Evolutionary conservation across 768 basidiomycete genomes (phyloP).

Genomic region (Vishniacozyma victoriae): DNA sequence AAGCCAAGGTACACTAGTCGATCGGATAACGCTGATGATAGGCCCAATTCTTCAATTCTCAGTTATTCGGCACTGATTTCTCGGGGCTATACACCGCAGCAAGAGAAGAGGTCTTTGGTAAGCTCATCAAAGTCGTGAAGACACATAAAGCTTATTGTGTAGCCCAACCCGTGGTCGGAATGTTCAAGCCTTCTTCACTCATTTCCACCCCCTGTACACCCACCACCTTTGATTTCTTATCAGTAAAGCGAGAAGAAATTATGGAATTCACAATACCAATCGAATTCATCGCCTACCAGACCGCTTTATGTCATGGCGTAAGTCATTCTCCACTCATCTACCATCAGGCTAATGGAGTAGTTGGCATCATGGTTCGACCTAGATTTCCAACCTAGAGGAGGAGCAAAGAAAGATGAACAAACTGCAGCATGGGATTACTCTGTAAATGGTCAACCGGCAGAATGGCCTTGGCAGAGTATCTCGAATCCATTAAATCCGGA

Average conservation of each 20-base stretch:
- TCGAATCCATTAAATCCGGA: conserved; percentile 33
- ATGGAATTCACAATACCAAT: conserved; percentile 38
- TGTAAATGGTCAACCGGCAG: conserved; percentile 11
- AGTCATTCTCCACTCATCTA: conserved; percentile 6
- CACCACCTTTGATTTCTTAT: conserved; percentile 43
- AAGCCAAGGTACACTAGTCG: conserved; percentile 40
- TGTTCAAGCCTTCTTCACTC: conserved; percentile 40
- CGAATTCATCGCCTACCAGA: conserved; percentile 35
- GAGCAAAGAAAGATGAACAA: conserved; percentile 7
- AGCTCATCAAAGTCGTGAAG: neutral
- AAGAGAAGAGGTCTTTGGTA: conserved; percentile 40
- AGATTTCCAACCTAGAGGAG: conserved; percentile 32
- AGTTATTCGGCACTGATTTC: conserved; percentile 45
- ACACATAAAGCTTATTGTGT: neutral
- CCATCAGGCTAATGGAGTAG: conserved; percentile 12
- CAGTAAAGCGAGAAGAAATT: conserved; percentile 29
- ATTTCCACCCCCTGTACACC: conserved; percentile 33
- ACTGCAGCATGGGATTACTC: conserved; percentile 30
- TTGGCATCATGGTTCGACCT: conserved; percentile 47
- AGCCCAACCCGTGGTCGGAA: conserved; percentile 45
- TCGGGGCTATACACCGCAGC: conserved; percentile 30
- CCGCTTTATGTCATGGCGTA: conserved; percentile 41
- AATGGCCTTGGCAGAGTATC: conserved; percentile 28
- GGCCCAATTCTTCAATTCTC: conserved; percentile 45
- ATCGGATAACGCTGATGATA: conserved; percentile 2